phyloP scores from a whole-genome alignment of 257 asterid species.

The Capsicum pubescens region DNA sequence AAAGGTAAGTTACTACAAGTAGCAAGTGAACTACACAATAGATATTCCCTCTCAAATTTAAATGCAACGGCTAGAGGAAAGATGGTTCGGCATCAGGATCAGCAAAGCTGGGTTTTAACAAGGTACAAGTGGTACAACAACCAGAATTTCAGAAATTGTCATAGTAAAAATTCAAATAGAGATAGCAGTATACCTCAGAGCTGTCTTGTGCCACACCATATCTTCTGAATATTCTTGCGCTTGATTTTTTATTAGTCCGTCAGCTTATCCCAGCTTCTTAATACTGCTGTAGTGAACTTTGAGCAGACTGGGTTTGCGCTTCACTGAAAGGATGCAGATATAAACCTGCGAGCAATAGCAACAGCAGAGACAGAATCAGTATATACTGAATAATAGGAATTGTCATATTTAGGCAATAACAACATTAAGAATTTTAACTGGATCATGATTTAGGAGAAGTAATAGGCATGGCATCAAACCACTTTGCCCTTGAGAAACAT shows the following conservation, averaged over 20 bases:
- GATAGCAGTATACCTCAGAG: constrained; percentile 13
- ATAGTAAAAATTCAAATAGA: background rate
- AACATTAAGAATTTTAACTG: background rate
- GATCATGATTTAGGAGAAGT: background rate
- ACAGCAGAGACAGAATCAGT: background rate
- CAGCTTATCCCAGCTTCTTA: background rate
- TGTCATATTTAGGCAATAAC: background rate
- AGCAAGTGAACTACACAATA: background rate
- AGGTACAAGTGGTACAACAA: background rate
- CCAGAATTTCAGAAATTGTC: background rate
- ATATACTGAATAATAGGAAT: background rate
- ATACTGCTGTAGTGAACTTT: background rate
- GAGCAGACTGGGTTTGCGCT: background rate
- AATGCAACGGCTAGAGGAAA: background rate
- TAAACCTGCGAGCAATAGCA: background rate
- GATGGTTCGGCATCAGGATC: background rate
- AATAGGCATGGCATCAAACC: background rate
- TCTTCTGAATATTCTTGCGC: background rate
- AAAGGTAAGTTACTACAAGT: background rate
- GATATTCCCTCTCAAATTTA: background rate
- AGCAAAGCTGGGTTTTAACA: background rate
- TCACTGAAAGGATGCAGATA: background rate
- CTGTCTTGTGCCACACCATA: background rate
- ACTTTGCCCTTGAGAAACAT: background rate
- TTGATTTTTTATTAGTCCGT: background rate